phyloP scores from a whole-genome alignment of 2,329 filamentous ascomycete genomes.

The Scytalidium sp. region DNA sequence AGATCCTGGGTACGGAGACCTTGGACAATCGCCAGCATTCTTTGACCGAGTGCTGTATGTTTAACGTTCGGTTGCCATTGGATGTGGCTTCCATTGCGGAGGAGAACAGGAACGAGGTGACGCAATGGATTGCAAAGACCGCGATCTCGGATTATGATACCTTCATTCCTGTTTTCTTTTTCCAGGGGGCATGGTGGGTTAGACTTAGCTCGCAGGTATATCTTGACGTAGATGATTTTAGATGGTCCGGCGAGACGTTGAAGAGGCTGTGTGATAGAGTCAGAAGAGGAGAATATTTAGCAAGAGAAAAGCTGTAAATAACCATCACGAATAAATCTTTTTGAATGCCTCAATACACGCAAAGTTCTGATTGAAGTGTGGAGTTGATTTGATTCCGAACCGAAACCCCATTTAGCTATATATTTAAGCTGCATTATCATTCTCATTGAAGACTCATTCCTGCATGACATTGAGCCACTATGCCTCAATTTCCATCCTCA shows the following conservation, averaged over 20 bases:
- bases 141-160: constrained; percentile 64
- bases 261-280: constrained; percentile 50
- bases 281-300: constrained; percentile 32
- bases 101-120: constrained; percentile 29
- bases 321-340: background rate
- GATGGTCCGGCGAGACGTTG: constrained; percentile 52
- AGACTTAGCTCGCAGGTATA: constrained; percentile 81
- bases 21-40: constrained; percentile 64
- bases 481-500: background rate
- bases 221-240: constrained; percentile 75
- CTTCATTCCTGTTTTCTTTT: constrained; percentile 63
- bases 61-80: constrained; percentile 68
- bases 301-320: background rate
- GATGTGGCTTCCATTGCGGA: constrained; percentile 23
- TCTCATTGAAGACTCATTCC: background rate
- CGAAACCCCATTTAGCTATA: no score
- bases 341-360: no score
- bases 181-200: constrained; percentile 63
- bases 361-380: no score
- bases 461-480: background rate
- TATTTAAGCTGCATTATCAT: no score
- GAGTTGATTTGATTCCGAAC: no score
- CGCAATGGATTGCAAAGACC: constrained; percentile 55
- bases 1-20: constrained; percentile 65
- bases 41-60: constrained; percentile 65